Evolutionary conservation across 1,284 basidiomycete species (phyloP).

Genomic region (Gymnopus androsaceus): DNA sequence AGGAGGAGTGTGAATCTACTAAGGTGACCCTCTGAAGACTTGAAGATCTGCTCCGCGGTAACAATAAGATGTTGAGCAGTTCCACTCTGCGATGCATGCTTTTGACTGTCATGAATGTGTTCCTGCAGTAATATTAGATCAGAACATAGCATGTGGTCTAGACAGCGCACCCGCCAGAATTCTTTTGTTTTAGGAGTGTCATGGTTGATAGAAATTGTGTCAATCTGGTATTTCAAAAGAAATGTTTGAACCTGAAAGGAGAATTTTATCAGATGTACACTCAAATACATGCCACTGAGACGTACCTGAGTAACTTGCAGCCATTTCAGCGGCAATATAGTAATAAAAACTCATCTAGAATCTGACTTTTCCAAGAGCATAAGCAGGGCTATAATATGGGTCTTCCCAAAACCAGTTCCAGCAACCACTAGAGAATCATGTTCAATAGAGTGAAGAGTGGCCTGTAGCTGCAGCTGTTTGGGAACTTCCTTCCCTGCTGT

Average conservation of each 20-base stretch:
- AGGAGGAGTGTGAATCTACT: slow-evolving; percentile 22
- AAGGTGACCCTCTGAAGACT: slow-evolving; percentile 23
- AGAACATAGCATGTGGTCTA: background rate
- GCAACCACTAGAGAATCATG: slow-evolving; percentile 12
- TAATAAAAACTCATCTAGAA: slow-evolving; percentile 20
- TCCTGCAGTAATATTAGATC: background rate
- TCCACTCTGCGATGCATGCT: background rate
- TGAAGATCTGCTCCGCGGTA: slow-evolving; percentile 28
- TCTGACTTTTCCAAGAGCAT: slow-evolving; percentile 22
- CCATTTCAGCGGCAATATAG: slow-evolving; percentile 29
- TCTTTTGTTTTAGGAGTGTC: too few relatives aligned
- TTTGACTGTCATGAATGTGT: background rate
- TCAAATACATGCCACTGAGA: background rate
- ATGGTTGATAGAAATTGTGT: slow-evolving; percentile 28
- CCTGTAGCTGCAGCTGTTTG: background rate
- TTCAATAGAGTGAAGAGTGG: background rate
- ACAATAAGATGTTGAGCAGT: slow-evolving; percentile 22
- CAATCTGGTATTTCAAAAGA: slow-evolving; percentile 26
- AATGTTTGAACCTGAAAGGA: slow-evolving; percentile 16
- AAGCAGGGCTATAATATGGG: slow-evolving; percentile 24
- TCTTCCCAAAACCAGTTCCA: slow-evolving; percentile 30
- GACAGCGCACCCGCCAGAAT: slow-evolving; percentile 26
- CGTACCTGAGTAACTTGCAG: slow-evolving; percentile 28
- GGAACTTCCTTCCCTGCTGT: background rate
- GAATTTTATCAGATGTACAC: background rate